Evolutionary conservation across 257 asterid species (phyloP).

Genomic region (Nicotiana tabacum): DNA sequence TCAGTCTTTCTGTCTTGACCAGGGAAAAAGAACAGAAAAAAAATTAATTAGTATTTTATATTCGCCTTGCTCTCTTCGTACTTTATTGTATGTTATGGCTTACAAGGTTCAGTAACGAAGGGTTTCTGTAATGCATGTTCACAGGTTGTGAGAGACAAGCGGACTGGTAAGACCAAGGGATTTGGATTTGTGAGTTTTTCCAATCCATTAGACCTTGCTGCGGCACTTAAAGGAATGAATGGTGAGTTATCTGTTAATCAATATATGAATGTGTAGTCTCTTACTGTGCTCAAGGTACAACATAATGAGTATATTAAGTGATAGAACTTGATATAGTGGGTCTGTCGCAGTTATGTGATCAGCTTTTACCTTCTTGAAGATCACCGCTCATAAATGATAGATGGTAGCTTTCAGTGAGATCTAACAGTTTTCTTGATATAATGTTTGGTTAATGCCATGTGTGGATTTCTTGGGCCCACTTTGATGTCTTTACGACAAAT

Average conservation of each 20-base stretch:
- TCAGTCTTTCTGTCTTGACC: not conserved
- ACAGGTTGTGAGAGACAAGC: constrained; percentile 84
- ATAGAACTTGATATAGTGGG: not conserved
- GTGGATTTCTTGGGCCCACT: not conserved
- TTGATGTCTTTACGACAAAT: not conserved
- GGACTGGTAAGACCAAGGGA: constrained; percentile 91
- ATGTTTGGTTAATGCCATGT: not conserved
- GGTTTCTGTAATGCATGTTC: constrained; percentile 10
- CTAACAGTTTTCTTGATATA: not conserved
- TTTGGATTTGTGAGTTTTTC: constrained; percentile 89
- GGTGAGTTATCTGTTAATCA: constrained; percentile 33
- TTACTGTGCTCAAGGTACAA: not conserved
- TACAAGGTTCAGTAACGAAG: not conserved
- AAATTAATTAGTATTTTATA: not conserved
- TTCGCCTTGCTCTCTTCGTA: not conserved
- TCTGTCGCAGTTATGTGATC: not conserved
- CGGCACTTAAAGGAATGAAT: constrained; percentile 80
- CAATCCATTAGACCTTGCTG: constrained; percentile 75
- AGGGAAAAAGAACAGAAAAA: not conserved
- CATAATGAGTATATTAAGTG: not conserved
- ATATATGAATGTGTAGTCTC: not conserved
- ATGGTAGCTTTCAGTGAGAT: not conserved
- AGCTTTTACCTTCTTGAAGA: constrained; percentile 3
- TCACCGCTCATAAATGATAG: not conserved
- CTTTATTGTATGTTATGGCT: not conserved